These are phyloP conservation scores for Colletotrichum simmondsii DNA, from an alignment of 2,329 filamentous ascomycete genomes.

Conservation along the genomic window DNA sequence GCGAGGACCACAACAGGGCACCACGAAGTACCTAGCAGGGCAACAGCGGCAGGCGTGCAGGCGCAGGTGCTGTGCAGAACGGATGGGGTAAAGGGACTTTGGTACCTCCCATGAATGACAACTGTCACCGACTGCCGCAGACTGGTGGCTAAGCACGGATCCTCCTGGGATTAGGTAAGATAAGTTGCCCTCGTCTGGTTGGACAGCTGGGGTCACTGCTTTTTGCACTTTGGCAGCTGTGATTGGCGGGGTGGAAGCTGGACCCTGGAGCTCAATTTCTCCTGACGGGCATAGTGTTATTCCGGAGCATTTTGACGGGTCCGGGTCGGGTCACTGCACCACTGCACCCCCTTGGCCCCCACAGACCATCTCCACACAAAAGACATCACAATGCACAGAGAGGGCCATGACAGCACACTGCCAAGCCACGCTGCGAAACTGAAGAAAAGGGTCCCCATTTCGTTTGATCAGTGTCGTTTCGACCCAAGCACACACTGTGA, in stretches of 20 bases:
- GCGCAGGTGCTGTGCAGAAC: not conserved
- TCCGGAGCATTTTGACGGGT: slow-evolving; percentile 8
- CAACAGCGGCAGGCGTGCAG: not conserved
- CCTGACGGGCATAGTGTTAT: slow-evolving; percentile 23
- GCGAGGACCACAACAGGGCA: not conserved
- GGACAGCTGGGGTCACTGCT: not conserved
- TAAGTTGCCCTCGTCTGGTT: not conserved
- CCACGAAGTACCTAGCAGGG: not conserved
- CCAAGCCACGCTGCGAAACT: not conserved
- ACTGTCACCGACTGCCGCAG: slow-evolving; percentile 11
- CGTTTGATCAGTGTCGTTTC: not conserved
- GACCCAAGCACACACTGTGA: not conserved
- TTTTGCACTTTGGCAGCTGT: not conserved
- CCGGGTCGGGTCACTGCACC: not conserved
- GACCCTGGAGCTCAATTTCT: slow-evolving; percentile 29
- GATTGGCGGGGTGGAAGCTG: slow-evolving; percentile 15
- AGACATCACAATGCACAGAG: not conserved
- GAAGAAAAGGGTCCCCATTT: not conserved
- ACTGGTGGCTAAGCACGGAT: slow-evolving; percentile 8
- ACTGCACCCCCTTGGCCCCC: not conserved
- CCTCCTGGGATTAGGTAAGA: slow-evolving; percentile 22
- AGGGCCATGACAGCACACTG: not conserved
- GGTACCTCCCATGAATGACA: not conserved
- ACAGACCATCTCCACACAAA: slow-evolving; percentile 18
- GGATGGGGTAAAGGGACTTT: slow-evolving; percentile 19